These are phyloP conservation scores for Podila minutissima DNA, from an alignment of 192 early-diverging fungal genomes.

Conservation along the genomic window DNA sequence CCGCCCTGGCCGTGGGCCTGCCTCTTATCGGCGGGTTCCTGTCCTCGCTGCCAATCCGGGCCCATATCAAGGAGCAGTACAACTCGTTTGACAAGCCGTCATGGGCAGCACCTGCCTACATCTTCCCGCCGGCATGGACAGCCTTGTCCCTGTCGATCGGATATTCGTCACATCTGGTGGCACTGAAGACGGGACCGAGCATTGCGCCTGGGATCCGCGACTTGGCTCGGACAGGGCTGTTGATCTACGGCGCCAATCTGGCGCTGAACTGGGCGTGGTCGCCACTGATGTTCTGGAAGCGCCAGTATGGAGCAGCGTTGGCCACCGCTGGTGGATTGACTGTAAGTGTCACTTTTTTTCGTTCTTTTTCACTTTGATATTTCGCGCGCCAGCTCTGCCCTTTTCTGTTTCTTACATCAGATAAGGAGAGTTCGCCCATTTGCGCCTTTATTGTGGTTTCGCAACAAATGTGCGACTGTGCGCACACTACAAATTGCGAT, in stretches of 20 bases:
- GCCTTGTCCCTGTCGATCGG: conserved; percentile 29
- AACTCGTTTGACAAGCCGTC: conserved; percentile 11
- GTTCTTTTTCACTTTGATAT: not conserved
- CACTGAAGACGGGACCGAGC: conserved; percentile 13
- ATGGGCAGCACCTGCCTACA: conserved; percentile 22
- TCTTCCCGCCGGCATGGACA: conserved; percentile 33
- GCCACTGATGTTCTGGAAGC: conserved; percentile 34
- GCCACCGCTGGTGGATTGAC: conserved; percentile 32
- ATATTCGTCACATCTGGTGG: conserved; percentile 40
- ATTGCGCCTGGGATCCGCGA: conserved; percentile 9
- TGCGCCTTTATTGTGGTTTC: too few species aligned
- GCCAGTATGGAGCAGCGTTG: conserved; percentile 31
- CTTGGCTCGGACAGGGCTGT: conserved; percentile 22
- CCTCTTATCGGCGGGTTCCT: conserved; percentile 43
- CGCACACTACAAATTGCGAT: too few species aligned
- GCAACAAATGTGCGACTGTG: too few species aligned
- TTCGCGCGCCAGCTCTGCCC: not conserved
- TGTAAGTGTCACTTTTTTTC: conserved; percentile 13
- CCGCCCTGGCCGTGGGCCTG: conserved; percentile 37
- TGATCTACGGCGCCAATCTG: conserved; percentile 35
- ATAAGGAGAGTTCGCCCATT: too few species aligned
- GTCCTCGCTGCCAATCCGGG: conserved; percentile 9
- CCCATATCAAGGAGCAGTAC: conserved; percentile 15
- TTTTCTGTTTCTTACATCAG: too few species aligned
- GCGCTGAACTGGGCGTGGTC: conserved; percentile 45